Evolutionary conservation across 176 grass and related monocot species (phyloP).

Genomic region (Saccharum officinarum): DNA sequence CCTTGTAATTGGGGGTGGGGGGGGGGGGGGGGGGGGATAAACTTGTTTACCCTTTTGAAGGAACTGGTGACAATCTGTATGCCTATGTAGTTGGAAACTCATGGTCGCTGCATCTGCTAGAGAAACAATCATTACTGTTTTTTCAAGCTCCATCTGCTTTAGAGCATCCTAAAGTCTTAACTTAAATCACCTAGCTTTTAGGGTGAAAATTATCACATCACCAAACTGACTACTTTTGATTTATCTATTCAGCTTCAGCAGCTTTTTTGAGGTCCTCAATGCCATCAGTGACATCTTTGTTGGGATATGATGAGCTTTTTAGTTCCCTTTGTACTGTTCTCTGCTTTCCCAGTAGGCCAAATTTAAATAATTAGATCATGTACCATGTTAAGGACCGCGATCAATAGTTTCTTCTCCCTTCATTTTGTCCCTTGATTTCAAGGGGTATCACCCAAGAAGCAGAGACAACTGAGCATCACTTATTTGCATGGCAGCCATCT

Average conservation of each 20-base stretch:
- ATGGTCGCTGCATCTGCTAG: background rate
- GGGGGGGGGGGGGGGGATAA: background rate
- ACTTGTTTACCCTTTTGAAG: background rate
- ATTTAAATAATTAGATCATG: background rate
- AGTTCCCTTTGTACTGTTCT: constrained; percentile 5
- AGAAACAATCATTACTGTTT: background rate
- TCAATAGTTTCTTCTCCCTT: background rate
- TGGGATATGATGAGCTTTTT: background rate
- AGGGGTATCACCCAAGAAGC: background rate
- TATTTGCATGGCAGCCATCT: background rate
- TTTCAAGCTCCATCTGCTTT: constrained; percentile 11
- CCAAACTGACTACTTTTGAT: background rate
- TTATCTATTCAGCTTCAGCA: background rate
- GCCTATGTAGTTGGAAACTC: background rate
- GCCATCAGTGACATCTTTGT: background rate
- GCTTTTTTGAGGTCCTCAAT: background rate
- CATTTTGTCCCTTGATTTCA: background rate
- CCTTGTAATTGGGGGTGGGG: background rate
- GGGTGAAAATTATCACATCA: background rate
- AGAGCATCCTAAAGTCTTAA: background rate
- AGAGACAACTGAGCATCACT: background rate
- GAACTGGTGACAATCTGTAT: background rate
- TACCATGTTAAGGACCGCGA: background rate
- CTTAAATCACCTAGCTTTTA: background rate
- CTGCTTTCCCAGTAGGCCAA: background rate